phyloP scores from a whole-genome alignment of 306 rosid species.

The Luffa aegyptiaca region DNA sequence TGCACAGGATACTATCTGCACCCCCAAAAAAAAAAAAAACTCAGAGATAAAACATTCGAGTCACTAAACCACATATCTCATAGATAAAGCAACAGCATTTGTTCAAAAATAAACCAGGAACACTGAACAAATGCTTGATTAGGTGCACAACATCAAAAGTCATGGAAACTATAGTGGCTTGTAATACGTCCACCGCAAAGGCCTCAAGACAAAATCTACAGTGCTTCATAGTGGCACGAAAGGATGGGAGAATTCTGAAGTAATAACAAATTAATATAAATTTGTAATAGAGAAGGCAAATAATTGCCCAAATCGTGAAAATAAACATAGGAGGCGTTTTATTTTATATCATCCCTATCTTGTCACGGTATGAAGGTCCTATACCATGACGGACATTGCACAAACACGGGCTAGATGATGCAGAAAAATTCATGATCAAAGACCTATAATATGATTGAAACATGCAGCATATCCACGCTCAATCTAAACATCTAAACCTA shows the following conservation, averaged over 20 bases:
- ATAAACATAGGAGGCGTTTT: not conserved
- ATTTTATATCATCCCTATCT: not conserved
- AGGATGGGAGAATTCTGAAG: not conserved
- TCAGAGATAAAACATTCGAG: not conserved
- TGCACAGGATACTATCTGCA: constrained; percentile 88
- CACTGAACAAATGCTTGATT: not conserved
- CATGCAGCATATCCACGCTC: not conserved
- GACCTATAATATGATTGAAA: not conserved
- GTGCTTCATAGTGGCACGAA: not conserved
- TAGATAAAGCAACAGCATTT: not conserved
- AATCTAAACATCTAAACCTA: not conserved
- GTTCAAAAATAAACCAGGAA: not conserved
- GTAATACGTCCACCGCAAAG: not conserved
- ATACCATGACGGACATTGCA: not conserved
- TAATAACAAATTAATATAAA: not conserved
- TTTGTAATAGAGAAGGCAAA: not conserved
- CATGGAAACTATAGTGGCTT: not conserved
- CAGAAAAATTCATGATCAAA: not conserved
- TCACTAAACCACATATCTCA: not conserved
- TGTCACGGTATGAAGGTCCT: not conserved
- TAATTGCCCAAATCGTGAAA: not conserved
- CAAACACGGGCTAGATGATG: not conserved
- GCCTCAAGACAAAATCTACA: not conserved
- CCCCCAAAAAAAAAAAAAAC: not conserved
- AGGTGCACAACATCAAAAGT: not conserved